Percentiles rank a stretch among this genome's conserved stretches.
phyloP scores from a whole-genome alignment of 805 yeast genomes.

The Saccharomyces kudriavzevii region DNA sequence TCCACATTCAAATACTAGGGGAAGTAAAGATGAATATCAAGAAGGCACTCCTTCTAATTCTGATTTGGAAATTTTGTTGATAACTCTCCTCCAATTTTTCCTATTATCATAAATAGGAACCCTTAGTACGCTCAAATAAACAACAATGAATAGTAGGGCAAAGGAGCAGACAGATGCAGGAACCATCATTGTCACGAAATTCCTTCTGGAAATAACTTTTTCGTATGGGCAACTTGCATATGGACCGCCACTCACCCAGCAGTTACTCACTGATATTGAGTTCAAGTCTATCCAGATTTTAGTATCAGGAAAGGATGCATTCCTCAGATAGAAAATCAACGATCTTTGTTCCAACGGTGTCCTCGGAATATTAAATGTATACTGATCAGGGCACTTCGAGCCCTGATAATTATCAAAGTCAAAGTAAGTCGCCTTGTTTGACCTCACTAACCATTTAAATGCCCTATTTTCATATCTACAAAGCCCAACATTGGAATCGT shows the following conservation, averaged over 20 bases:
- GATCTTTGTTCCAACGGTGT: slow-evolving; percentile 41
- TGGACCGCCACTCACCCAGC: slow-evolving; percentile 85
- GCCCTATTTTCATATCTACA: slow-evolving; percentile 43
- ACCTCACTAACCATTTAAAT: slow-evolving; percentile 38
- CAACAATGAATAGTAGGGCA: slow-evolving; percentile 42
- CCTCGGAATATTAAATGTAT: slow-evolving; percentile 40
- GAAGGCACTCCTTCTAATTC: slow-evolving; percentile 88
- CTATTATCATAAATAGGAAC: slow-evolving; percentile 68
- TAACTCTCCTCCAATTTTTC: slow-evolving; percentile 52
- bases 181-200: slow-evolving; percentile 54
- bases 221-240: slow-evolving; percentile 73
- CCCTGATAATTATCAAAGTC: slow-evolving; percentile 22
- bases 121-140: slow-evolving; percentile 46
- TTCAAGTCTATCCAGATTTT: slow-evolving; percentile 71
- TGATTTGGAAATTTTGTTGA: slow-evolving; percentile 47
- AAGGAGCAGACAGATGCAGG: slow-evolving; percentile 59
- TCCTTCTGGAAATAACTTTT: slow-evolving; percentile 42
- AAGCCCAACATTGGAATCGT: slow-evolving; percentile 40
- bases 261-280: slow-evolving; percentile 59
- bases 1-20: background rate
- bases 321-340: slow-evolving; percentile 11
- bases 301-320: slow-evolving; percentile 2
- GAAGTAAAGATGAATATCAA: slow-evolving; percentile 21
- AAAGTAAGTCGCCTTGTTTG: slow-evolving; percentile 37
- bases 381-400: slow-evolving; percentile 32